These are phyloP conservation scores for Excoecaria cochinchinensis DNA, from an alignment of 345 rosid species.

Conservation along the genomic window DNA sequence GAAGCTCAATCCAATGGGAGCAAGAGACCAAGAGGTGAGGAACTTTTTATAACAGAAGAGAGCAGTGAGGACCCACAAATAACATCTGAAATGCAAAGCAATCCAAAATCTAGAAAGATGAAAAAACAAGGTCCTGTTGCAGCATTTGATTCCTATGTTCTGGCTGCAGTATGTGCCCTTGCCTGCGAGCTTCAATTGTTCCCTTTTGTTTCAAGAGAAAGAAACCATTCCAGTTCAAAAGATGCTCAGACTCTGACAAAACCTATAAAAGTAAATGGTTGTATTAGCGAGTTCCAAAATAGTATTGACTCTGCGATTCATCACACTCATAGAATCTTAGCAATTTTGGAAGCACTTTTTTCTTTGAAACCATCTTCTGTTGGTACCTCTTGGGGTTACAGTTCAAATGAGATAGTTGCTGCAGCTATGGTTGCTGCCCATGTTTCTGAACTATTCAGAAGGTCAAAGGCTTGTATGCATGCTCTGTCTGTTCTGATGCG, in stretches of 20 bases:
- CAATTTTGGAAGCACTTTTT: conserved; percentile 91
- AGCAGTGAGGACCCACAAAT: conserved; percentile 39
- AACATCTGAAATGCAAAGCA: conserved; percentile 38
- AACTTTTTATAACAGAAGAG: conserved; percentile 37
- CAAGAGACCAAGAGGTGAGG: conserved; percentile 69
- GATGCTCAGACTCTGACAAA: conserved; percentile 36
- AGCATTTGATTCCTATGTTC: conserved; percentile 93
- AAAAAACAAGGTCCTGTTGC: conserved; percentile 94
- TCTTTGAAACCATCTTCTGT: conserved; percentile 89
- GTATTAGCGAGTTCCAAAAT: conserved; percentile 49
- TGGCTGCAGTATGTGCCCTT: conserved; percentile 97
- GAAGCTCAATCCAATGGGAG: conserved; percentile 82
- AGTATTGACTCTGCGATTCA: conserved; percentile 70
- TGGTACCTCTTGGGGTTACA: conserved; percentile 91
- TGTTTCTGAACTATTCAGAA: conserved; percentile 84
- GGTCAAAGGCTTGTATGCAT: conserved; percentile 86
- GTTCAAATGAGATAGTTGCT: conserved; percentile 94
- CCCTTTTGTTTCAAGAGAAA: conserved; percentile 65
- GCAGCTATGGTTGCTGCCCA: conserved; percentile 99
- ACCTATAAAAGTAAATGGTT: conserved; percentile 62
- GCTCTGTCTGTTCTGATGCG: conserved; percentile 81
- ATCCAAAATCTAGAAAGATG: conserved; percentile 42
- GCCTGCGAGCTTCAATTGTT: conserved; percentile 92
- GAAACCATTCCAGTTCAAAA: conserved; percentile 43
- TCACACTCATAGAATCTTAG: conserved; percentile 86